Percentiles rank a stretch among this genome's conserved stretches.
These are phyloP conservation scores for Diplodia seriata DNA, from an alignment of 2,329 filamentous ascomycete genomes.

Conservation along the genomic window DNA sequence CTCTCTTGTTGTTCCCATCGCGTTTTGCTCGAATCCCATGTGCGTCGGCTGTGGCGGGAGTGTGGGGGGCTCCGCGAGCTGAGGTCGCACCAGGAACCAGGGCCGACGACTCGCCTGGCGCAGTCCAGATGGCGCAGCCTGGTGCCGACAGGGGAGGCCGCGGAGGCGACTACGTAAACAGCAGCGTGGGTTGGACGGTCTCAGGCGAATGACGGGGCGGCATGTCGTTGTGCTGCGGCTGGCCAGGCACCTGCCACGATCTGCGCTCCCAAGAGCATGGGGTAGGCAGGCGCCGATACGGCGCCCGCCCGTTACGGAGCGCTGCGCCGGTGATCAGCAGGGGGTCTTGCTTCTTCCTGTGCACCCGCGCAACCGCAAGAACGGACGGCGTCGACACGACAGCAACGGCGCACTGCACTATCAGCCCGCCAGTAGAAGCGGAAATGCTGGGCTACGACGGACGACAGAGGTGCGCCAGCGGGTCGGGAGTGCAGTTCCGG, in stretches of 20 bases:
- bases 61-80: neutral
- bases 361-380: neutral
- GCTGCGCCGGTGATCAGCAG: constrained; percentile 20
- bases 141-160: constrained; percentile 1
- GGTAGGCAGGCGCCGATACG: constrained; percentile 3
- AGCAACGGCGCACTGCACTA: neutral
- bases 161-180: constrained; percentile 25
- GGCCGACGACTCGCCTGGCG: neutral
- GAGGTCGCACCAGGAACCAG: constrained; percentile 5
- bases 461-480: neutral
- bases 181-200: constrained; percentile 7
- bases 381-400: neutral
- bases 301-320: constrained; percentile 5
- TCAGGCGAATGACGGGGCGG: no score
- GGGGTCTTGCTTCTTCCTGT: neutral
- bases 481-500: neutral
- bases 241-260: neutral
- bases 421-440: no score
- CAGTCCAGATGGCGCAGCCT: constrained; percentile 7
- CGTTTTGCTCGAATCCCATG: neutral
- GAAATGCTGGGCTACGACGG: no score
- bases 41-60: neutral
- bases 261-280: constrained; percentile 11
- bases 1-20: neutral
- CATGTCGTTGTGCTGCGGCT: neutral